A percentile compares a stretch with the other conserved stretches of the same genome.
phyloP scores from a whole-genome alignment of 768 basidiomycete genomes.

The Auricularia sp. region DNA sequence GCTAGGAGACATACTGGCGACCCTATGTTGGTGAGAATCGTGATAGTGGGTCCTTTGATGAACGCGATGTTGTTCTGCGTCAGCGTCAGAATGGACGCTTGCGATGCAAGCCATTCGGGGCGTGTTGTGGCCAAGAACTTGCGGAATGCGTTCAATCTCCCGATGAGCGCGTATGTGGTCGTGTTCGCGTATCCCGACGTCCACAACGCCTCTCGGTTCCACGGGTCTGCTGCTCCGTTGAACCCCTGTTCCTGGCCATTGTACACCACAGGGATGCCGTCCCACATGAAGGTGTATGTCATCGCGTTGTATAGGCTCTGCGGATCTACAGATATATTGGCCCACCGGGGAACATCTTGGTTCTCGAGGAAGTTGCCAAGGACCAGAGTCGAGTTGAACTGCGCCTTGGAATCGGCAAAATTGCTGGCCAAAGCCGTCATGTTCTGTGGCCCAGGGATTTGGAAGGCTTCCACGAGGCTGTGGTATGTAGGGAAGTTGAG shows the following conservation, averaged over 20 bases:
- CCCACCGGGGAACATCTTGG: conserved; percentile 69
- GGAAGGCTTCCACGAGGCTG: conserved; percentile 53
- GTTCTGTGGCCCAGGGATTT: conserved; percentile 60
- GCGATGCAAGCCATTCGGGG: conserved; percentile 41
- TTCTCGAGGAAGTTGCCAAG: conserved; percentile 78
- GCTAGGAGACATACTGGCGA: conserved; percentile 42
- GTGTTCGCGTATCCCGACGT: conserved; percentile 53
- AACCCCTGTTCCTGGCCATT: conserved; percentile 75
- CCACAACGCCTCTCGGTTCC: conserved; percentile 73
- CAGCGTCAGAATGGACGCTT: conserved; percentile 41
- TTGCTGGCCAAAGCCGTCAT: conserved; percentile 44
- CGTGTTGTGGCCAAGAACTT: conserved; percentile 46
- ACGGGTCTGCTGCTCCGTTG: conserved; percentile 57
- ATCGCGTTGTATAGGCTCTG: conserved; percentile 69
- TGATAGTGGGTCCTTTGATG: conserved; percentile 53
- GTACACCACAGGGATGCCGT: conserved; percentile 75
- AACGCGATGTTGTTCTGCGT: conserved; percentile 48
- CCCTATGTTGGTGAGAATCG: conserved; percentile 61
- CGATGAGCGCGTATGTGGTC: conserved; percentile 45
- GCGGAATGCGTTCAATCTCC: conserved; percentile 57
- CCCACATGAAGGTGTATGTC: conserved; percentile 64
- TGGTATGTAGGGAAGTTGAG: conserved; percentile 64
- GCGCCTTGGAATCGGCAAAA: conserved; percentile 42
- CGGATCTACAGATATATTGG: conserved; percentile 58
- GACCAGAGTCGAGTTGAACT: conserved; percentile 35